Evolutionary conservation across 805 yeast species (phyloP).

Genomic region (Candida sonorensis): DNA sequence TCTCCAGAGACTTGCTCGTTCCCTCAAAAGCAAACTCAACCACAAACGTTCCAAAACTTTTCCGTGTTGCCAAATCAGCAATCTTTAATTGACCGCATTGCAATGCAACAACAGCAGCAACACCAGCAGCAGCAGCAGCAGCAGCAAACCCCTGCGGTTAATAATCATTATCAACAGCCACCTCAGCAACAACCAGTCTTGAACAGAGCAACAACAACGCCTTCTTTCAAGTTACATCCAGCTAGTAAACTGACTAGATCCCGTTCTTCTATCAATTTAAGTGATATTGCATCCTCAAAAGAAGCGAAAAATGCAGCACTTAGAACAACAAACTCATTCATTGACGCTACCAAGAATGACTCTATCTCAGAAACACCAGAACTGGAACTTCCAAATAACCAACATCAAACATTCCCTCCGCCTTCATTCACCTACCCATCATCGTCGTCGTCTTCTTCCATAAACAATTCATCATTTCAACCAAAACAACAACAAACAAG

Average conservation of each 20-base stretch:
- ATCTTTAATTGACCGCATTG: too few species aligned
- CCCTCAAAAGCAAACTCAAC: conserved; percentile 3
- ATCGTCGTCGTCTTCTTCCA: too few species aligned
- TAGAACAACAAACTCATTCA: conserved; percentile 11
- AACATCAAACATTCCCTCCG: not conserved
- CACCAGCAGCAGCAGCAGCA: conserved; percentile 14
- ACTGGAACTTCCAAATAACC: conserved; percentile 1
- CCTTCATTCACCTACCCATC: too few species aligned
- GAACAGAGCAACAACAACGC: conserved; percentile 1
- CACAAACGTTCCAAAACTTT: too few species aligned
- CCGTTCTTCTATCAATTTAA: conserved; percentile 46
- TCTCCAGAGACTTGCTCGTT: conserved; percentile 4
- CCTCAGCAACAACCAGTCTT: not conserved
- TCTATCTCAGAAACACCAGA: too few species aligned
- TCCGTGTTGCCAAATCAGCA: too few species aligned
- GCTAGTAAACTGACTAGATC: conserved; percentile 30
- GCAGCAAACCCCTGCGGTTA: conserved; percentile 1
- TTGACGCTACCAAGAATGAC: too few species aligned
- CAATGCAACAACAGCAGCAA: conserved; percentile 11
- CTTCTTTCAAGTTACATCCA: conserved; percentile 7
- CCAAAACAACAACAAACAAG: conserved; percentile 1
- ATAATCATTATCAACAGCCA: not conserved
- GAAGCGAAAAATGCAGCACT: conserved; percentile 26
- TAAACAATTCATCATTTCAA: not conserved
- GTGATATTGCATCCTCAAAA: conserved; percentile 40